Conservation (phyloP, 768 basidiomycete species). For the Udeniomyces megalosporus region DNA sequence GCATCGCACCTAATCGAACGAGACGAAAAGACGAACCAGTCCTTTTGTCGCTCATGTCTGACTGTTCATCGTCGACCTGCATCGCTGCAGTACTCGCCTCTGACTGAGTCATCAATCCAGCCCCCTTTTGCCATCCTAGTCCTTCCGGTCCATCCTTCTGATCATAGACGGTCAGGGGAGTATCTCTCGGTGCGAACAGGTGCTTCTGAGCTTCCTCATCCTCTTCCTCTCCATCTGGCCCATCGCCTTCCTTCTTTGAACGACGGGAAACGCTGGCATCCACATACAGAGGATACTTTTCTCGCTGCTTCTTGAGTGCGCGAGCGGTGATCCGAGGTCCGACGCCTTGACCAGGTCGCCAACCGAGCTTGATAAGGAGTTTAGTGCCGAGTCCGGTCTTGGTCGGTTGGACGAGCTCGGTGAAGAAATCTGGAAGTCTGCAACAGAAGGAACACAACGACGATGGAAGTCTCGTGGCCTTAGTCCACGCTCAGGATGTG, state of each 20-base stretch:
- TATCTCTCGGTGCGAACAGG: constrained; percentile 69
- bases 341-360: constrained; percentile 81
- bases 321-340: constrained; percentile 71
- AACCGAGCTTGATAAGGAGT: constrained; percentile 88
- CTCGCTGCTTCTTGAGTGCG: constrained; percentile 41
- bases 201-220: constrained; percentile 57
- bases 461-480: constrained; percentile 23
- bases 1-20: too few species aligned
- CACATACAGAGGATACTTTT: too few species aligned
- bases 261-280: too few species aligned
- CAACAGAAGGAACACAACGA: neutral
- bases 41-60: neutral
- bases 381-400: constrained; percentile 67
- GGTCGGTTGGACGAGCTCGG: constrained; percentile 51
- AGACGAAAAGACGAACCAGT: constrained; percentile 3
- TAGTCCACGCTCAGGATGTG: neutral
- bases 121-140: constrained; percentile 51
- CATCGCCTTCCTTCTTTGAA: constrained; percentile 26
- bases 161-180: constrained; percentile 42
- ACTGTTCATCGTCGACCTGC: neutral
- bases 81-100: too few species aligned
- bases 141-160: constrained; percentile 67
- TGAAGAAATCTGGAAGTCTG: constrained; percentile 22
- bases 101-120: constrained; percentile 8
- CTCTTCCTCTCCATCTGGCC: constrained; percentile 36